These are phyloP conservation scores for Candida sp. DNA, from an alignment of 1,139 yeast species.

Conservation along the genomic window DNA sequence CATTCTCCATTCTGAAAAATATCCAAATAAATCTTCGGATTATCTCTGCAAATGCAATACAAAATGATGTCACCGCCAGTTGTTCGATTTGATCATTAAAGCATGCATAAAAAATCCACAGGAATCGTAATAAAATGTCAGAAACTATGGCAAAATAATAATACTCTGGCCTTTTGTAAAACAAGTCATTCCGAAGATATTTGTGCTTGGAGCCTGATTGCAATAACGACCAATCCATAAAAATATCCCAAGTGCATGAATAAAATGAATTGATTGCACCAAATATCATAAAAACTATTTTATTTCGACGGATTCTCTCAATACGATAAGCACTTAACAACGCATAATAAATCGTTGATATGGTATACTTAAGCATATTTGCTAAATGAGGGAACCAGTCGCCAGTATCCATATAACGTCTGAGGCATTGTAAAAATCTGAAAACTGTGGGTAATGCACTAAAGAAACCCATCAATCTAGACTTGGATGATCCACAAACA, in stretches of 20 bases:
- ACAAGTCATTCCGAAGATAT: slow-evolving; percentile 69
- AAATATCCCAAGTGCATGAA: slow-evolving; percentile 80
- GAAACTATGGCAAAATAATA: slow-evolving; percentile 74
- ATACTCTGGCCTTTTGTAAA: slow-evolving; percentile 50
- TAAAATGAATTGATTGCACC: slow-evolving; percentile 72
- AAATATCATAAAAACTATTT: slow-evolving; percentile 65
- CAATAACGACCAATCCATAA: slow-evolving; percentile 93
- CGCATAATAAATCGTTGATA: slow-evolving; percentile 66
- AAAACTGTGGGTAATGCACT: slow-evolving; percentile 83
- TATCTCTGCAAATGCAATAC: slow-evolving; percentile 78
- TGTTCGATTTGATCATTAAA: slow-evolving; percentile 79
- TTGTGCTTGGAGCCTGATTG: slow-evolving; percentile 60
- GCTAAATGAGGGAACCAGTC: slow-evolving; percentile 97
- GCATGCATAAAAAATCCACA: slow-evolving; percentile 83
- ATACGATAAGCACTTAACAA: slow-evolving; percentile 81
- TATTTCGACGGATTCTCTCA: slow-evolving; percentile 36
- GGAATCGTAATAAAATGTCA: slow-evolving; percentile 76
- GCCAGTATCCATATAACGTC: slow-evolving; percentile 92
- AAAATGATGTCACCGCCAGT: slow-evolving; percentile 85
- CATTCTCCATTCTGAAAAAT: slow-evolving; percentile 91
- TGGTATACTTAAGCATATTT: slow-evolving; percentile 75
- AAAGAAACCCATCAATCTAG: slow-evolving; percentile 78
- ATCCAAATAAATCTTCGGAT: slow-evolving; percentile 85
- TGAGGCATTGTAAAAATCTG: slow-evolving; percentile 84
- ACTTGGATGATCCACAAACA: slow-evolving; percentile 74